Evolutionary conservation across 1,139 yeast genomes (phyloP).

Genomic region (Protomyces arabidopsidicola): DNA sequence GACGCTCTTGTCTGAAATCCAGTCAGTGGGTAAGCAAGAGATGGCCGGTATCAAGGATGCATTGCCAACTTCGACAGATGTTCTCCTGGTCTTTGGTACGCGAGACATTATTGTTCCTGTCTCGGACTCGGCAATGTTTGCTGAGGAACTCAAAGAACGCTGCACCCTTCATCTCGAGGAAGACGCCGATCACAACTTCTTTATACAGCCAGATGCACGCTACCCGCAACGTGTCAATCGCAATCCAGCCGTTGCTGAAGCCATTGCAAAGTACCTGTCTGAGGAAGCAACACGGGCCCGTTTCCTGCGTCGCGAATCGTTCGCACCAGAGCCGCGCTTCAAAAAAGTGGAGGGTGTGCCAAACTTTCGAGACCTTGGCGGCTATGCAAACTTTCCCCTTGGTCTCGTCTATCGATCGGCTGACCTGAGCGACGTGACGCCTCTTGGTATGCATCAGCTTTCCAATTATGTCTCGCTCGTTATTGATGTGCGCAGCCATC

Average conservation of each 20-base stretch:
- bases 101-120: conserved; percentile 62
- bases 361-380: conserved; percentile 79
- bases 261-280: conserved; percentile 51
- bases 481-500: conserved; percentile 65
- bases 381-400: conserved; percentile 52
- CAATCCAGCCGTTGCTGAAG: conserved; percentile 52
- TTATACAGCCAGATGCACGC: conserved; percentile 41
- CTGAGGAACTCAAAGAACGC: conserved; percentile 53
- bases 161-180: conserved; percentile 58
- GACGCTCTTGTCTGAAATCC: conserved; percentile 18
- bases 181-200: conserved; percentile 76
- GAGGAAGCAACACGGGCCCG: conserved; percentile 52
- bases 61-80: conserved; percentile 37
- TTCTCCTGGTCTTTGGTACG: conserved; percentile 67
- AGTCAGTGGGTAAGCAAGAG: conserved; percentile 21
- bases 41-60: conserved; percentile 10
- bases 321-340: conserved; percentile 50
- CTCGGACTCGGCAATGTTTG: conserved; percentile 56
- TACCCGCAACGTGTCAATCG: conserved; percentile 46
- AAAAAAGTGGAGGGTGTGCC: conserved; percentile 59
- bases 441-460: conserved; percentile 46
- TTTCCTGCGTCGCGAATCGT: conserved; percentile 45
- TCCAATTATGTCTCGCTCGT: conserved; percentile 48
- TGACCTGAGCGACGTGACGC: conserved; percentile 49
- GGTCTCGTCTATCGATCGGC: conserved; percentile 63